Percentiles rank a stretch among this genome's conserved stretches.
These are phyloP conservation scores for Podila epicladia DNA, from an alignment of 192 early-diverging fungal genomes.

Conservation along the genomic window DNA sequence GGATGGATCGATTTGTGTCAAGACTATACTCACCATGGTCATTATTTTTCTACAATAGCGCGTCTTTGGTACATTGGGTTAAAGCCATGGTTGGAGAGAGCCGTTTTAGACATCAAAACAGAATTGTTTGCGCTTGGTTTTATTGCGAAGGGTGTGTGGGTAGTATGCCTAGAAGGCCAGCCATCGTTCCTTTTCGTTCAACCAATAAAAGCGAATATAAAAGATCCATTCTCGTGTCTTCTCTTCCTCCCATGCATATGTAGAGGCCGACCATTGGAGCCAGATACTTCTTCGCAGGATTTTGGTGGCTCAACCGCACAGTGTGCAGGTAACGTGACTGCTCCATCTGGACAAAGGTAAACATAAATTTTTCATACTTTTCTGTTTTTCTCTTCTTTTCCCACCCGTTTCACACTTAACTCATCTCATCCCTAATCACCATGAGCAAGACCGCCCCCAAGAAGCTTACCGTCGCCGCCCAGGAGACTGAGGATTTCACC, in stretches of 20 bases:
- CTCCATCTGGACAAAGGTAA: too few species aligned
- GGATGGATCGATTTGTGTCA: background rate
- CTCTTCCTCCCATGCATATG: too few species aligned
- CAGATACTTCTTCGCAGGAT: too few species aligned
- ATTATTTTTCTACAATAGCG: constrained; percentile 15
- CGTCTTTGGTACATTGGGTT: constrained; percentile 49
- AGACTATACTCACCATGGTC: background rate
- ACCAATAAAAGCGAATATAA: too few species aligned
- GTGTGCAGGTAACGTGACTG: too few species aligned
- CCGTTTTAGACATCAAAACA: background rate
- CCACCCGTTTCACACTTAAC: constrained; percentile 1
- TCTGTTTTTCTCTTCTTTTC: constrained; percentile 14
- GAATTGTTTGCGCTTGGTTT: background rate
- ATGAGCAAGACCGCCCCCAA: constrained; percentile 55
- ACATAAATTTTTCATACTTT: constrained; percentile 8
- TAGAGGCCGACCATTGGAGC: too few species aligned
- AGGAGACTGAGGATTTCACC: constrained; percentile 54
- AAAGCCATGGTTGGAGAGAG: background rate
- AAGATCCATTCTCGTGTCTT: too few species aligned
- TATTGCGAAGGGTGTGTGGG: too few species aligned
- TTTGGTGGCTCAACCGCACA: too few species aligned
- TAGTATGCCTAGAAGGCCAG: too few species aligned
- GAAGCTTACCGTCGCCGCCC: constrained; percentile 51
- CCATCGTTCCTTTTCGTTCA: too few species aligned
- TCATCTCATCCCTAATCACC: constrained; percentile 22